Base-by-base conservation (phyloP, 257 asterid species). In the Coffea eugenioides region DNA sequence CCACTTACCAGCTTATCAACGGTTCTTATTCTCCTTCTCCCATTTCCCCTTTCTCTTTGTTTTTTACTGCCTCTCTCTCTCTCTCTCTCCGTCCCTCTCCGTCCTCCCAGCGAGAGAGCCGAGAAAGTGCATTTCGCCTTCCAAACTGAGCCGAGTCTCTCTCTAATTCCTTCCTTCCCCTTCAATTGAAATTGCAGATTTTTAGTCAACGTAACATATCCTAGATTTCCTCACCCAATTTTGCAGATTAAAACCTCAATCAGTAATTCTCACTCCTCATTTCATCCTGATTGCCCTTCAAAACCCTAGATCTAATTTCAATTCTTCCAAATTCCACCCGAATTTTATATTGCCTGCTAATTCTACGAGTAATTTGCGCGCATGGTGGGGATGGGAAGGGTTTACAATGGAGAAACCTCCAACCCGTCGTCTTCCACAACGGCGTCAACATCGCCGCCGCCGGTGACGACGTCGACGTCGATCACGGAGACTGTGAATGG, bases 401-500 rank as follows among this genome's bases (percentile, higher is more conserved):
- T 91, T 81, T 86, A 82, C 83, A 82, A 77, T 79, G 94, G 87
- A 61, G 89, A 85, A 74, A 80, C 91, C 51, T 48, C 85, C 71
- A 88, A 83, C 75, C 89, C 91, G n/a, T 87, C 89, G 25, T 83
- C 91, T 2, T 87, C 90, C 49, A 76, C 90, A 64, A 71, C 90
- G 61, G 71, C 89, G 48, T 71, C 91, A 12, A 71, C 87, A 5
- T 73, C 88, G 71, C 67, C 93, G 21, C 86, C 93, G 39, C 78
- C 86, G 74, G 86, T 89, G 67, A 90, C 97, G 52, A 83, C 97
- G 1, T 94, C 98, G 61, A 92, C 93, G 48, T 90, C 98, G 69
- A 67, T 89, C 4, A 86, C 97, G 25, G 98, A 93, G 72, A 95
- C 98, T 61, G 90, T 93, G 27, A 92, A 92, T 67, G 98, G 98